These are phyloP conservation scores for Tympanopsis confertula DNA, from an alignment of 2,329 filamentous ascomycete species.

Conservation along the genomic window DNA sequence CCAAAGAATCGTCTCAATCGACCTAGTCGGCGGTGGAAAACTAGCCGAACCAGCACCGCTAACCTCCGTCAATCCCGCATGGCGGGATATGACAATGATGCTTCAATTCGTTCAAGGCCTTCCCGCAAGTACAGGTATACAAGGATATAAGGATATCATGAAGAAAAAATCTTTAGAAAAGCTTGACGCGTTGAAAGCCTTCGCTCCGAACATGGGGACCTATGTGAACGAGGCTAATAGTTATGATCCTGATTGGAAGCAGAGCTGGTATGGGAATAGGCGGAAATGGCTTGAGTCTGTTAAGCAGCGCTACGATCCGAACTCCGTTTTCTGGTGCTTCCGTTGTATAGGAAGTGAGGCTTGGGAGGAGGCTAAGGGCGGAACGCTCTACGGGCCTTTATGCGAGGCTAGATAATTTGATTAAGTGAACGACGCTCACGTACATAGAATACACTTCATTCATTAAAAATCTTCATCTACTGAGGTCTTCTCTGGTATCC, in stretches of 20 bases:
- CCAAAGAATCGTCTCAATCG: conserved; percentile 11
- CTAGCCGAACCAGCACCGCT: background rate
- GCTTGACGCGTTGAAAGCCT: conserved; percentile 1
- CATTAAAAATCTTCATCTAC: too few relatives aligned
- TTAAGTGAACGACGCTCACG: too few relatives aligned
- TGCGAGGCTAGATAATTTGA: background rate
- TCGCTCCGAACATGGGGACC: background rate
- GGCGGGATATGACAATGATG: background rate
- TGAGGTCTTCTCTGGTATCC: too few relatives aligned
- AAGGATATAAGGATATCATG: conserved; percentile 2
- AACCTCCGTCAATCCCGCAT: background rate
- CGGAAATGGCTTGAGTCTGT: background rate
- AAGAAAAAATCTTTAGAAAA: conserved; percentile 8
- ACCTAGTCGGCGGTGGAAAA: background rate
- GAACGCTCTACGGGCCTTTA: background rate
- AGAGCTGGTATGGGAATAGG: background rate
- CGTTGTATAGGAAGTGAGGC: background rate
- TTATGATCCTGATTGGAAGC: background rate
- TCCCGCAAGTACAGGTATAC: background rate
- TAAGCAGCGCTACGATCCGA: background rate
- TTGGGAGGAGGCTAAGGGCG: background rate
- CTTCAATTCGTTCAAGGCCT: background rate
- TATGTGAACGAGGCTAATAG: background rate
- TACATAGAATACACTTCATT: too few relatives aligned
- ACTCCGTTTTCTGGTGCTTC: background rate